Percentiles rank a stretch among this genome's conserved stretches.
These are phyloP conservation scores for Alternaria arborescens DNA, from an alignment of 2,329 filamentous ascomycete genomes.

Conservation along the genomic window DNA sequence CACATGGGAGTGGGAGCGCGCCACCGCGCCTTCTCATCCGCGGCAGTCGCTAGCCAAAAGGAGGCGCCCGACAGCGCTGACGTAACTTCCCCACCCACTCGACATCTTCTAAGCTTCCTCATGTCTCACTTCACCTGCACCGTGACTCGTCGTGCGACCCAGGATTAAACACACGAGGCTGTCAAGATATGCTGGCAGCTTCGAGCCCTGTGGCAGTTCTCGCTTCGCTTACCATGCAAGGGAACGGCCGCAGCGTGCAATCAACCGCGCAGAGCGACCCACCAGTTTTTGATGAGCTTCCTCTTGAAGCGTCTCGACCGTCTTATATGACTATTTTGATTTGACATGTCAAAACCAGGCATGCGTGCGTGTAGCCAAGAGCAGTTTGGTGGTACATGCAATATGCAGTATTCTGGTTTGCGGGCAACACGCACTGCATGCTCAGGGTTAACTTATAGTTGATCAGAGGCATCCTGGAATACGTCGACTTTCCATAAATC, in stretches of 20 bases:
- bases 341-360: neutral
- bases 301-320: neutral
- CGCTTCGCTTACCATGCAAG: neutral
- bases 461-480: too few relatives aligned
- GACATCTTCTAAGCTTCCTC: neutral
- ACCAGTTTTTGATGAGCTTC: neutral
- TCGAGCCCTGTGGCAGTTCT: neutral
- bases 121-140: too few relatives aligned
- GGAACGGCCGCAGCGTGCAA: neutral
- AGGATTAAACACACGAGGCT: neutral
- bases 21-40: neutral
- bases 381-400: neutral
- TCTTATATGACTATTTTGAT: neutral
- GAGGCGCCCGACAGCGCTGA: slow-evolving; percentile 9
- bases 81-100: slow-evolving; percentile 8
- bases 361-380: too few relatives aligned
- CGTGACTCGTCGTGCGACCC: neutral
- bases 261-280: neutral
- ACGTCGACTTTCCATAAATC: too few relatives aligned
- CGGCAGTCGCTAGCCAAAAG: neutral
- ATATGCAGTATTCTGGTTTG: neutral
- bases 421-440: too few relatives aligned
- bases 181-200: neutral
- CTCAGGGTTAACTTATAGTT: too few relatives aligned
- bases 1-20: neutral